Evolutionary conservation across 345 rosid genomes (phyloP), one percentile per base, ranked within the genome.

Genomic region (Cardamine chenopodiifolia): DNA sequence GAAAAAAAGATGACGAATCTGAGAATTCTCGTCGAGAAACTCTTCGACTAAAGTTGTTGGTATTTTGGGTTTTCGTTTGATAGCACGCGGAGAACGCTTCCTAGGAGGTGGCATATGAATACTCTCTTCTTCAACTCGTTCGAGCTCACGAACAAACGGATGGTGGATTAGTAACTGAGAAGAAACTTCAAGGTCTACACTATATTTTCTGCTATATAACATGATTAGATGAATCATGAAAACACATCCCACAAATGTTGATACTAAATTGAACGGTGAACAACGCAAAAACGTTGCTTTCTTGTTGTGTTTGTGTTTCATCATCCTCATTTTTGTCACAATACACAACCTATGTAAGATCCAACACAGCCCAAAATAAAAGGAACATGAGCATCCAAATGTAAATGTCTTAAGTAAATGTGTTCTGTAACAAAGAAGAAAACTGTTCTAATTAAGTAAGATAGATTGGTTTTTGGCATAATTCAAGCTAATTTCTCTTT

Each of bases 11-110:
- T 85, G 84, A 18, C 97, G 86, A 64, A 92, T 86, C 73, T 85
- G 96, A 4, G 97, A 95, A 69, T 89, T 88, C 81, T 95, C 97
- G 20, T 95, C 96, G 29, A 95, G 97, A 84, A 90, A 95, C 82
- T 95, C 97, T 80, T 95, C 96, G 11, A 92, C 62, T 68, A 92
- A 59, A 66, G 97, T 85, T 71, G 92, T 90, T 44, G 85, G 69
- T 82, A 75, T 75, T 79, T 81, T 90, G 2, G 97, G 97, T 81
- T 91, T 92, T 19, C 99, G 84, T 71, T 94, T 94, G 58, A 88
- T 89, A 20, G 97, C 99, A 1, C 93, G 96, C 0, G 91, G 96
- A 53, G 99, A 95, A 52, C 97, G 89, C 50, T 77, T 95, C 79
- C 80, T 86, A n/a, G 91, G 97, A 68, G 97, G 99, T 1, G 97